Conservation (phyloP, 306 rosid species). For the Vachellia pachyceras region DNA sequence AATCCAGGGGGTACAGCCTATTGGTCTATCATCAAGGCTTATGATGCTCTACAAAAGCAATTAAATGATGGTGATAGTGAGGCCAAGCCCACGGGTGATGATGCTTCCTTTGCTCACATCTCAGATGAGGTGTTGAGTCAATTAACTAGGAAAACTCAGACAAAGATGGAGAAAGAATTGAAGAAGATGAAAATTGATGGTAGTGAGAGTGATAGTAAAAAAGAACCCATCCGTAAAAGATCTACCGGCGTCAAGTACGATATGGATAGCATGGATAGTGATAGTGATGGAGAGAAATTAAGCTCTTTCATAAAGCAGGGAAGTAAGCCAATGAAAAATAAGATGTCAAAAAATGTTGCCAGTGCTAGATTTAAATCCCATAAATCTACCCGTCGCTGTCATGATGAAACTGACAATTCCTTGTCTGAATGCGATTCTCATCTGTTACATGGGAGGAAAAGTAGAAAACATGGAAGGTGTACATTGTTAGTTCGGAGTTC, state of each 20-base stretch:
- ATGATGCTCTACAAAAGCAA: constrained; percentile 89
- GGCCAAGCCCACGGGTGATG: constrained; percentile 52
- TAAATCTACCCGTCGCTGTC: constrained; percentile 44
- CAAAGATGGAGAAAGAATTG: constrained; percentile 82
- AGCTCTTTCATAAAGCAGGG: constrained; percentile 82
- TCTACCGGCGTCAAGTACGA: constrained; percentile 48
- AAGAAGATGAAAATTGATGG: constrained; percentile 59
- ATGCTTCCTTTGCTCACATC: constrained; percentile 62
- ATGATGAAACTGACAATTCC: constrained; percentile 47
- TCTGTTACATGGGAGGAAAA: constrained; percentile 67
- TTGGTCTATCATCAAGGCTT: constrained; percentile 94
- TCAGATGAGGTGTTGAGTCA: constrained; percentile 77
- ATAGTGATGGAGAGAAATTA: constrained; percentile 73
- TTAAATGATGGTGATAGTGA: constrained; percentile 59
- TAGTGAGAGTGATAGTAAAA: constrained; percentile 62
- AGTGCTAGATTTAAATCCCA: constrained; percentile 55
- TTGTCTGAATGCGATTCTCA: constrained; percentile 55
- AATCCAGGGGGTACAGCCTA: constrained; percentile 88
- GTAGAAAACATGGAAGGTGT: constrained; percentile 71
- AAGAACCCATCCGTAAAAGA: constrained; percentile 45
- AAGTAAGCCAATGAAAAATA: constrained; percentile 65
- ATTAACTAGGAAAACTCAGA: constrained; percentile 88
- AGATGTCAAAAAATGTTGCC: constrained; percentile 55
- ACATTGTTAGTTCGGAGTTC: constrained; percentile 77
- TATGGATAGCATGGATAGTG: constrained; percentile 64